phyloP scores from a whole-genome alignment of 225 moss, liverwort and hornwort genomes.

The Sphagnum tenellum region DNA sequence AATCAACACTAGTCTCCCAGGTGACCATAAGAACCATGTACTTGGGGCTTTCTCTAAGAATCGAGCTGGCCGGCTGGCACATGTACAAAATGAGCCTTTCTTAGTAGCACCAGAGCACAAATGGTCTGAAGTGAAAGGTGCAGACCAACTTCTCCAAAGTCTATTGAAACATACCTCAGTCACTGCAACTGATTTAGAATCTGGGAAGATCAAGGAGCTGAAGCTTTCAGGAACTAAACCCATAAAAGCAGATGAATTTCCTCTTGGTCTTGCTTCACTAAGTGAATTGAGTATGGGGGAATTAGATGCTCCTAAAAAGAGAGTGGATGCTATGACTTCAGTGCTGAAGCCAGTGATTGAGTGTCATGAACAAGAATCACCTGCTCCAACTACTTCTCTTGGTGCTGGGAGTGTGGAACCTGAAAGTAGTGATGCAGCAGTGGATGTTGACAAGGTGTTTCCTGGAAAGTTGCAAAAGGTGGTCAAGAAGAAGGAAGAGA shows the following conservation, averaged over 20 bases:
- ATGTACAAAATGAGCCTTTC: slow-evolving; percentile 1
- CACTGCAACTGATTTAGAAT: slow-evolving; percentile 10
- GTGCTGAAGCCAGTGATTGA: too few relatives aligned
- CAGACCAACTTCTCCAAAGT: slow-evolving; percentile 4
- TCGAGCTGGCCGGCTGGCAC: neutral
- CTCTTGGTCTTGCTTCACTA: neutral
- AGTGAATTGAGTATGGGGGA: neutral
- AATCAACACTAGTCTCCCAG: slow-evolving; percentile 55
- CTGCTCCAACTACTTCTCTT: neutral
- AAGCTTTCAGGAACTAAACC: neutral
- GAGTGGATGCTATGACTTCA: neutral
- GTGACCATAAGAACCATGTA: slow-evolving; percentile 16
- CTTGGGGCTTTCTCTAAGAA: slow-evolving; percentile 14
- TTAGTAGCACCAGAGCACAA: neutral
- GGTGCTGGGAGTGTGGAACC: slow-evolving; percentile 1
- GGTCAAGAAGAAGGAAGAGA: slow-evolving; percentile 9
- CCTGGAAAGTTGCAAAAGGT: slow-evolving; percentile 12
- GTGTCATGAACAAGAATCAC: neutral
- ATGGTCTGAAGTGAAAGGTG: neutral
- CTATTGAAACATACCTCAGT: slow-evolving; percentile 31
- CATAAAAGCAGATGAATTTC: neutral
- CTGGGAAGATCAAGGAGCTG: neutral
- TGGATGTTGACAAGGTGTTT: neutral
- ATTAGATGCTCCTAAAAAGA: neutral
- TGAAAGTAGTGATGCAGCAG: neutral